These are phyloP conservation scores for Pichia membranifaciens DNA, from an alignment of 805 yeast genomes.

Conservation along the genomic window DNA sequence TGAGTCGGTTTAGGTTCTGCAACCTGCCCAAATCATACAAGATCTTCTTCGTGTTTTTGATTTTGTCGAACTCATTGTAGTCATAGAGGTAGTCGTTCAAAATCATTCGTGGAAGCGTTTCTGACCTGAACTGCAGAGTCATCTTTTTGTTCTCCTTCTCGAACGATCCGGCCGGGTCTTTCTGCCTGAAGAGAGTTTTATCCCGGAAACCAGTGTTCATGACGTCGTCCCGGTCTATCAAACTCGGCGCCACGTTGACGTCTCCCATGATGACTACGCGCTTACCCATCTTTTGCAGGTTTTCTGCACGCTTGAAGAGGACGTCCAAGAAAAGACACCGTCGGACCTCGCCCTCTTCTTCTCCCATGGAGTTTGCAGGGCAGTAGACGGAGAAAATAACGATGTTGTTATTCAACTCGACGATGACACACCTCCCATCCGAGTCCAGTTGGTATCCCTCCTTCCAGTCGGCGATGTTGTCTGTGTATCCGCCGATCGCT, in stretches of 20 bases:
- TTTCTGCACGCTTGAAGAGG: conserved; percentile 56
- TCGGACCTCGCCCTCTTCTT: conserved; percentile 59
- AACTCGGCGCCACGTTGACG: conserved; percentile 72
- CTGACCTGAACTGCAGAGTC: conserved; percentile 33
- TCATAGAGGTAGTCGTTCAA: conserved; percentile 39
- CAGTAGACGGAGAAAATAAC: conserved; percentile 72
- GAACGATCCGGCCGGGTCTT: conserved; percentile 23
- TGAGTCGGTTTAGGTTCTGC: conserved; percentile 49
- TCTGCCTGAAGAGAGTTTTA: conserved; percentile 24
- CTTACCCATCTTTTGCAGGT: conserved; percentile 52
- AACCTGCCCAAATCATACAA: conserved; percentile 56
- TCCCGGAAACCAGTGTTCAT: conserved; percentile 41
- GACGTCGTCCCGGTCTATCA: conserved; percentile 76
- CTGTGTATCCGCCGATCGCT: conserved; percentile 71
- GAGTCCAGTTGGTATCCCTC: conserved; percentile 46
- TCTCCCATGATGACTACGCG: conserved; percentile 83
- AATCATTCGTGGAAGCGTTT: conserved; percentile 37
- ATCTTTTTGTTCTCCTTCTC: conserved; percentile 30
- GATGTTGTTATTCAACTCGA: conserved; percentile 61
- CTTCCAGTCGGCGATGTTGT: conserved; percentile 30
- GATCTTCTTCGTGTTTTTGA: conserved; percentile 34
- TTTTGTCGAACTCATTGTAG: conserved; percentile 22
- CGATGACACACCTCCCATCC: conserved; percentile 78
- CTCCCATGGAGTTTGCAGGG: conserved; percentile 80
- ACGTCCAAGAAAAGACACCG: conserved; percentile 52